Evolutionary conservation across 441 rosid species (phyloP).

Genomic region (Arabidopsis lyrata): DNA sequence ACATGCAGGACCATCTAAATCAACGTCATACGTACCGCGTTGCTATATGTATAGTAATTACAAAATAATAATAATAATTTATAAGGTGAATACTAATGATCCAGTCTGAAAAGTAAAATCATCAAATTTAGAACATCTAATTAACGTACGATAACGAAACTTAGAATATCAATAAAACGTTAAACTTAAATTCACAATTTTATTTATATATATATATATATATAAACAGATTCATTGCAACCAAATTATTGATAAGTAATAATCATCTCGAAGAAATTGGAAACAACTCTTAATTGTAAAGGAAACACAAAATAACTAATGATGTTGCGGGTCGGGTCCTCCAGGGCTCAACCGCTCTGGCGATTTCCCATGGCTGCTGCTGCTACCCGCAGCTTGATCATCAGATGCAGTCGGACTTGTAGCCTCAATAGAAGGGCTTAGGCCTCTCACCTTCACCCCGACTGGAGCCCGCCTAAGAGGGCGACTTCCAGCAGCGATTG

Average conservation of each 20-base stretch:
- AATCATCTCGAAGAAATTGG: slow-evolving; percentile 28
- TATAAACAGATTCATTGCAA: slow-evolving; percentile 34
- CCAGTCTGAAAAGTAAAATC: not conserved
- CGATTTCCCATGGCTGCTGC: slow-evolving; percentile 31
- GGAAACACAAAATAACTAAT: slow-evolving; percentile 44
- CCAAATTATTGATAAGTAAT: slow-evolving; percentile 40
- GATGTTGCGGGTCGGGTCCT: slow-evolving; percentile 69
- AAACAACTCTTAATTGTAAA: slow-evolving; percentile 32
- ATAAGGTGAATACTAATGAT: not conserved
- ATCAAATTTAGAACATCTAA: not conserved
- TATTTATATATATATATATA: slow-evolving; percentile 1
- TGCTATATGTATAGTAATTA: slow-evolving; percentile 1
- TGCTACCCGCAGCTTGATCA: slow-evolving; percentile 27
- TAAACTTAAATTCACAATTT: not conserved
- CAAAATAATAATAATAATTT: slow-evolving; percentile 6
- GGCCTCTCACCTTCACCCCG: slow-evolving; percentile 36
- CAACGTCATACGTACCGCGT: slow-evolving; percentile 18
- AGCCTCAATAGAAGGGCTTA: slow-evolving; percentile 41
- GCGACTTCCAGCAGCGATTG: slow-evolving; percentile 35
- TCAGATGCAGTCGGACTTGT: slow-evolving; percentile 12
- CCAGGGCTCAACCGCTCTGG: slow-evolving; percentile 58
- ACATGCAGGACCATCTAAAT: slow-evolving; percentile 34
- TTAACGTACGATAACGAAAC: slow-evolving; percentile 22
- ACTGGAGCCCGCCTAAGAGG: slow-evolving; percentile 15
- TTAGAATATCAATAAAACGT: slow-evolving; percentile 18